These are phyloP conservation scores for Passiflora organensis DNA, from an alignment of 345 rosid species.

Conservation along the genomic window DNA sequence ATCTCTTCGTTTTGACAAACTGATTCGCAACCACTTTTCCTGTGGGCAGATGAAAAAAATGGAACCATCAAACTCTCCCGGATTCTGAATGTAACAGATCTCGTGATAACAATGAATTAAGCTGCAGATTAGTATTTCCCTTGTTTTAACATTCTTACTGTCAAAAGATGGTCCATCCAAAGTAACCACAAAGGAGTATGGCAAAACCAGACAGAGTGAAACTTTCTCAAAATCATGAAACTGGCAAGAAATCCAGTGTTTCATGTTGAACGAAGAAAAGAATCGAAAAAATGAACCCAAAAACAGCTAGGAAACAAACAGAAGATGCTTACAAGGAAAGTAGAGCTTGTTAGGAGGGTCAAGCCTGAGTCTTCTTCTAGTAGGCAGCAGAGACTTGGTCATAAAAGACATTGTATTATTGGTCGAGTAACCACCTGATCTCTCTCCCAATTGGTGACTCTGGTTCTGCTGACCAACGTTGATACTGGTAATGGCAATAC, in stretches of 20 bases:
- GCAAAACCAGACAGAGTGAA: not conserved
- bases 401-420: constrained; percentile 43
- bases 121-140: too few relatives aligned
- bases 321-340: constrained; percentile 47
- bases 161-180: too few relatives aligned
- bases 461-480: constrained; percentile 32
- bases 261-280: not conserved
- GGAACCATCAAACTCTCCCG: too few relatives aligned
- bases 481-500: not conserved
- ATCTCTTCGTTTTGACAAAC: too few relatives aligned
- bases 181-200: not conserved
- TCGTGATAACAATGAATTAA: too few relatives aligned
- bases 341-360: constrained; percentile 72
- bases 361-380: constrained; percentile 63
- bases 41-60: too few relatives aligned
- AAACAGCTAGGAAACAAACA: not conserved
- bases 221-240: not conserved
- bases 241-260: too few relatives aligned
- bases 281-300: constrained; percentile 1
- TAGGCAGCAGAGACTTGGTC: constrained; percentile 62
- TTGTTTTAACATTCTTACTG: too few relatives aligned
- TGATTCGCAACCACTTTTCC: too few relatives aligned
- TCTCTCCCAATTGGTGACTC: constrained; percentile 26
- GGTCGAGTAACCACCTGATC: constrained; percentile 29
- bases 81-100: too few relatives aligned